These are phyloP conservation scores for baker's yeast (Saccharomyces cerevisiae) DNA, from an alignment of 805 yeast species.

Conservation along the genomic window DNA sequence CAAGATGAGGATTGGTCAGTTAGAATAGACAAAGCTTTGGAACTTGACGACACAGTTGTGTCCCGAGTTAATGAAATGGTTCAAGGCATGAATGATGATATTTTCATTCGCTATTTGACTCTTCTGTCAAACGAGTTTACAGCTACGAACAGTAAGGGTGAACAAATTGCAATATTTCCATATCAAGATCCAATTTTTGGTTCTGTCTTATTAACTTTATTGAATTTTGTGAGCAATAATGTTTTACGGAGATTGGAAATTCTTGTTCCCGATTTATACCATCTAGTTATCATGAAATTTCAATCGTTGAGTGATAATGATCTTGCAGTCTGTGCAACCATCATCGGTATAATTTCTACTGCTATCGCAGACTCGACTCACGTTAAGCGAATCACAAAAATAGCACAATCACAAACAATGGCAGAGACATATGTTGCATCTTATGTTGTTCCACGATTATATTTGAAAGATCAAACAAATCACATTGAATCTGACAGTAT, in stretches of 20 bases:
- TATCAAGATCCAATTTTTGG: constrained; percentile 30
- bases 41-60: constrained; percentile 49
- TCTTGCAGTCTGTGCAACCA: constrained; percentile 34
- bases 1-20: constrained; percentile 69
- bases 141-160: constrained; percentile 11
- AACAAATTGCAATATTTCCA: constrained; percentile 10
- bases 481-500: background rate
- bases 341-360: constrained; percentile 39
- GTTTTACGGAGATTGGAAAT: constrained; percentile 6
- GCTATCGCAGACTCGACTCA: constrained; percentile 6
- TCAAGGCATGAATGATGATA: constrained; percentile 3
- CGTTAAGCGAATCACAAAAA: constrained; percentile 1
- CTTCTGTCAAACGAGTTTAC: constrained; percentile 34
- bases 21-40: constrained; percentile 61
- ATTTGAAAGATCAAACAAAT: background rate
- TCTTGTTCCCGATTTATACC: constrained; percentile 20
- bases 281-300: constrained; percentile 8
- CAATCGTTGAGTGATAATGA: constrained; percentile 13
- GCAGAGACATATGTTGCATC: constrained; percentile 8
- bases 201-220: constrained; percentile 25
- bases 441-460: constrained; percentile 19
- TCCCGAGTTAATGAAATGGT: constrained; percentile 18
- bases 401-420: constrained; percentile 1
- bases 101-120: constrained; percentile 26
- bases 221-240: constrained; percentile 13